phyloP scores from a whole-genome alignment of 2,329 filamentous ascomycete genomes.

The Lachnellula cervina region DNA sequence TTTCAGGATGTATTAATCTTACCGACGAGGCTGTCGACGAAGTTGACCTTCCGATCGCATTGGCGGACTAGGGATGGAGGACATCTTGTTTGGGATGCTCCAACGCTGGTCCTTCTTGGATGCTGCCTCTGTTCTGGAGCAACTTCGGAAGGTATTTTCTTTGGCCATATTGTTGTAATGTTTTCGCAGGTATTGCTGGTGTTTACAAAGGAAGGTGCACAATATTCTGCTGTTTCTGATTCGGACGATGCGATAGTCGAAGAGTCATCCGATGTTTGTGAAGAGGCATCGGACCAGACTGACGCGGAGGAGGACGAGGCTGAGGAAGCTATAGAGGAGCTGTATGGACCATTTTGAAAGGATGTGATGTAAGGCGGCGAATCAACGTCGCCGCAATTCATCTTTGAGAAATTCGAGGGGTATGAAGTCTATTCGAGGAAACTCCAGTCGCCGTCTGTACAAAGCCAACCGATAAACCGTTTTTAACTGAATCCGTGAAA shows the following conservation, averaged over 20 bases:
- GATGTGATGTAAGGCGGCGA: constrained; percentile 48
- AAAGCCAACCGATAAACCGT: constrained; percentile 46
- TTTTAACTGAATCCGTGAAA: constrained; percentile 33
- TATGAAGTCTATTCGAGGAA: constrained; percentile 21
- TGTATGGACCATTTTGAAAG: constrained; percentile 56
- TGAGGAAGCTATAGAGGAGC: constrained; percentile 66
- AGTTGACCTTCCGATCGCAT: constrained; percentile 86
- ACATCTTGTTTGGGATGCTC: constrained; percentile 52
- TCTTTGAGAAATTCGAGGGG: constrained; percentile 43
- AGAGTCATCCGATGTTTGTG: constrained; percentile 65
- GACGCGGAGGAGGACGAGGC: constrained; percentile 73
- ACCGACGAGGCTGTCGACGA: constrained; percentile 97
- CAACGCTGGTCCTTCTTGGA: constrained; percentile 52
- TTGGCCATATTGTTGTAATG: constrained; percentile 30
- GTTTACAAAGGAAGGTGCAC: constrained; percentile 33
- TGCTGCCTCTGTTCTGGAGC: constrained; percentile 61
- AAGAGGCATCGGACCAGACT: constrained; percentile 69
- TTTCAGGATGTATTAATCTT: constrained; percentile 46
- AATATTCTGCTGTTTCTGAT: constrained; percentile 44
- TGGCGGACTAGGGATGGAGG: constrained; percentile 79
- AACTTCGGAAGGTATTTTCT: constrained; percentile 39
- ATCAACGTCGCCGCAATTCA: constrained; percentile 50
- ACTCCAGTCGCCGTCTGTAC: constrained; percentile 54
- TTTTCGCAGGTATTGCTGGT: constrained; percentile 30
- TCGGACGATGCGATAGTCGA: constrained; percentile 54